Evolutionary conservation across 2,329 filamentous ascomycete genomes (phyloP).

Genomic region (Microsporum canis): DNA sequence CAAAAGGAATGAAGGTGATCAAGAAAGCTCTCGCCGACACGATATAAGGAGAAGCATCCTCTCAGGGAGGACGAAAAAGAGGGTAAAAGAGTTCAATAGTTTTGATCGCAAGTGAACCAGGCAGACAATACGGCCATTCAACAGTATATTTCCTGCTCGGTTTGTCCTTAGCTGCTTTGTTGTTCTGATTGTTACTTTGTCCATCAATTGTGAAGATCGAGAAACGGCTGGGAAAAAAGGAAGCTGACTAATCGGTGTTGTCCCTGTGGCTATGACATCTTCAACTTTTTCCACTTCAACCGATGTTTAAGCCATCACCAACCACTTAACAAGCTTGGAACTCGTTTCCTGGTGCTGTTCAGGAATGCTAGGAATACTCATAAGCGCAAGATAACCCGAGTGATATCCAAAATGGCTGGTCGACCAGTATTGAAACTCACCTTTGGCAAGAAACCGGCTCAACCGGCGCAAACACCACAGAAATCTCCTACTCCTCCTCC

Average conservation of each 20-base stretch:
- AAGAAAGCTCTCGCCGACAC: background rate
- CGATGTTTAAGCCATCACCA: background rate
- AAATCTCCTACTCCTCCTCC: conserved; percentile 16
- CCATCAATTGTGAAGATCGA: no score
- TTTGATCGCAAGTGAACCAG: background rate
- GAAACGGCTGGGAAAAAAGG: background rate
- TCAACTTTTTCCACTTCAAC: background rate
- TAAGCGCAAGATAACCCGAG: background rate
- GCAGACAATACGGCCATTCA: background rate
- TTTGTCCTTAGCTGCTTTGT: background rate
- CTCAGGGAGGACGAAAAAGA: background rate
- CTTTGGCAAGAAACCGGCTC: conserved; percentile 28
- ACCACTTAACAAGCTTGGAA: background rate
- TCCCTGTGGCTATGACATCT: background rate
- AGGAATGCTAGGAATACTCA: background rate
- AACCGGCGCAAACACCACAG: conserved; percentile 9
- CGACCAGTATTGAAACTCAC: conserved; percentile 33
- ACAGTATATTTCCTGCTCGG: background rate
- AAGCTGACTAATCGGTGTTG: background rate
- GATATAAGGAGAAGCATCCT: background rate
- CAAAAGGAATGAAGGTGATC: background rate
- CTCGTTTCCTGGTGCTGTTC: background rate
- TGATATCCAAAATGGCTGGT: conserved; percentile 25
- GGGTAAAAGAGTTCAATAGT: background rate
- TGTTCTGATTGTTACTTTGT: background rate